These are phyloP conservation scores for Paraphaeosphaeria minitans DNA, from an alignment of 2,329 filamentous ascomycete genomes.

Conservation along the genomic window DNA sequence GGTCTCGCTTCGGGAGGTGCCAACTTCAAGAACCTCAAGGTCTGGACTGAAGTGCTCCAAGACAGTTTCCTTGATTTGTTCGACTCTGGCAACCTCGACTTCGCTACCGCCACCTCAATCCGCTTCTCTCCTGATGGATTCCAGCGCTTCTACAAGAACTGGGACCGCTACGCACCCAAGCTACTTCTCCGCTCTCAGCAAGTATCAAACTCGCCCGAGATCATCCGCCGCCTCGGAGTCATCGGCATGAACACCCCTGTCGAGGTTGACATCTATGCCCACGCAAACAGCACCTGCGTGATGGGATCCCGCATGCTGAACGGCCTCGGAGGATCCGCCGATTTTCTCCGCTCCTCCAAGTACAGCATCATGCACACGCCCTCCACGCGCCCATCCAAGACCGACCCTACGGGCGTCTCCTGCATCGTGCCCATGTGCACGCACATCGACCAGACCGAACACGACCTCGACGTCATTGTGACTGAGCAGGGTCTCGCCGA, in stretches of 20 bases:
- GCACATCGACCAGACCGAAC: conserved; percentile 90
- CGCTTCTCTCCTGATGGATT: conserved; percentile 91
- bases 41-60: conserved; percentile 93
- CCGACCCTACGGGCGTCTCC: conserved; percentile 77
- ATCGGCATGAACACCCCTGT: conserved; percentile 97
- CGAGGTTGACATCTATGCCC: conserved; percentile 92
- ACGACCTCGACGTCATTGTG: conserved; percentile 90
- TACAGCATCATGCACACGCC: conserved; percentile 96
- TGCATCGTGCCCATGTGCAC: conserved; percentile 96
- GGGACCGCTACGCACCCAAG: conserved; percentile 79
- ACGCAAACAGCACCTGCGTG: conserved; percentile 89
- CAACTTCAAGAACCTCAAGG: conserved; percentile 85
- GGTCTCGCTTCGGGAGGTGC: conserved; percentile 74
- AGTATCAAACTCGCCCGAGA: conserved; percentile 87
- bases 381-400: conserved; percentile 78
- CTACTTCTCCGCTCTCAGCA: conserved; percentile 85
- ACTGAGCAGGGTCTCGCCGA: conserved; percentile 79
- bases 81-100: conserved; percentile 84
- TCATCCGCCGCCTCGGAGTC: conserved; percentile 83
- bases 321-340: conserved; percentile 79
- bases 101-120: conserved; percentile 86
- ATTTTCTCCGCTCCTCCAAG: conserved; percentile 79
- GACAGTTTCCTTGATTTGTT: conserved; percentile 93
- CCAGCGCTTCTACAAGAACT: conserved; percentile 86
- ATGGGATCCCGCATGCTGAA: conserved; percentile 89